Percentiles rank a stretch among this genome's conserved stretches.
Evolutionary conservation across 305 asterid genomes (phyloP).

Genomic region (Solanum hybrid): DNA sequence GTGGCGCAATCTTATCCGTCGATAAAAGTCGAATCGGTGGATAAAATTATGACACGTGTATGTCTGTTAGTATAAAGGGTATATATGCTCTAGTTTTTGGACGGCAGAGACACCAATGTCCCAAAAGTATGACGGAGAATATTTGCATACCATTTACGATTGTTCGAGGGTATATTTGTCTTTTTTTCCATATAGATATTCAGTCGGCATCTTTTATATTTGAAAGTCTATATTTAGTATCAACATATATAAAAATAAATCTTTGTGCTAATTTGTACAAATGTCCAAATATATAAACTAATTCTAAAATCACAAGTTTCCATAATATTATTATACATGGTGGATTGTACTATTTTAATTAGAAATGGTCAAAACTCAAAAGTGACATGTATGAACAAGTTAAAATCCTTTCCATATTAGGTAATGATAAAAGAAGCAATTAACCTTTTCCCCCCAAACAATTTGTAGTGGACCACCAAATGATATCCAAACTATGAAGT

Average conservation of each 20-base stretch:
- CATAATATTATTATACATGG: background rate
- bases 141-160: no score
- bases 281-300: background rate
- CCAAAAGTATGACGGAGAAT: no score
- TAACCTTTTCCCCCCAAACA: background rate
- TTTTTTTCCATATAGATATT: background rate
- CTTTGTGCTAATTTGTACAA: background rate
- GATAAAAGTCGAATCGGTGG: no score
- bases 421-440: background rate
- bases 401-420: background rate
- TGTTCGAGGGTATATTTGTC: no score
- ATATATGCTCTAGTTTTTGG: no score
- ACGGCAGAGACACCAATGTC: no score
- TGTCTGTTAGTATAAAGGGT: no score
- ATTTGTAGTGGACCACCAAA: conserved; percentile 1
- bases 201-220: background rate
- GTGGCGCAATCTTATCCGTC: no score
- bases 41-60: no score
- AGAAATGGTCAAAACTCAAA: background rate
- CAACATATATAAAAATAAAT: background rate
- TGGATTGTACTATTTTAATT: background rate
- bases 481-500: background rate
- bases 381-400: background rate
- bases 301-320: background rate
- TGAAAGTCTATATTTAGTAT: background rate